Evolutionary conservation across 2,329 filamentous ascomycete genomes (phyloP), one percentile per base, ranked within the genome.

Genomic region (Trichoderma endophyticum): DNA sequence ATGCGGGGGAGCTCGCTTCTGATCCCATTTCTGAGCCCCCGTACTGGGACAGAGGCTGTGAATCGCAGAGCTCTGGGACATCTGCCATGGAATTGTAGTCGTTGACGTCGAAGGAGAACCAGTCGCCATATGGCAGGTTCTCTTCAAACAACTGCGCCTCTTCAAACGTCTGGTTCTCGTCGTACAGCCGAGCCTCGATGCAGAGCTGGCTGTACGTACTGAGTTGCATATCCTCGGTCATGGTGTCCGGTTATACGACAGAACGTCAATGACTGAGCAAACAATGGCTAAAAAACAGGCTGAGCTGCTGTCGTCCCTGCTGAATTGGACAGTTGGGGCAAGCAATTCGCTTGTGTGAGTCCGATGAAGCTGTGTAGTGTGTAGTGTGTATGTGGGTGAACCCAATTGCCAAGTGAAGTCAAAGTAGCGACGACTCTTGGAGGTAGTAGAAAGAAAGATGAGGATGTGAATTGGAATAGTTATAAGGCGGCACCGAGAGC

Each of bases 11-110:
- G 66, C 66, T 70, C 57, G 66, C 57, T 51, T 62, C 66, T 15
- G 79, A 78, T 66, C 77, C 78, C 11, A 77, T 78, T 8, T 78
- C 76, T 5, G 80, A 81, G 73, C 80, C 80, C 3, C 64, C 72
- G 70, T 78, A 76, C 60, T 78, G 75, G 18, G 74, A 74, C 43
- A 81, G 73, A 28, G 78, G 76, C 43, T 78, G 73, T 18, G 79
- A 78, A 57, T 76, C 75, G 62, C 76, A 74, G 32, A 71, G 72
- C 11, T 75, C 65, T 14, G 70, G 66, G n/a, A 70, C 67, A 57
- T 77, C 68, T 34, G 69, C 57, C 24, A 66, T 66, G 24, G 34
- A 51, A 4, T 24, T 48, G 61, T 72, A 56, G 54, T 59, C 73
- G 32, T 61, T 70, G 15, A 59, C 18, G 62, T 63, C 63, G 18